These are phyloP conservation scores for Mycena albidolilacea DNA, from an alignment of 768 basidiomycete species.

Conservation along the genomic window DNA sequence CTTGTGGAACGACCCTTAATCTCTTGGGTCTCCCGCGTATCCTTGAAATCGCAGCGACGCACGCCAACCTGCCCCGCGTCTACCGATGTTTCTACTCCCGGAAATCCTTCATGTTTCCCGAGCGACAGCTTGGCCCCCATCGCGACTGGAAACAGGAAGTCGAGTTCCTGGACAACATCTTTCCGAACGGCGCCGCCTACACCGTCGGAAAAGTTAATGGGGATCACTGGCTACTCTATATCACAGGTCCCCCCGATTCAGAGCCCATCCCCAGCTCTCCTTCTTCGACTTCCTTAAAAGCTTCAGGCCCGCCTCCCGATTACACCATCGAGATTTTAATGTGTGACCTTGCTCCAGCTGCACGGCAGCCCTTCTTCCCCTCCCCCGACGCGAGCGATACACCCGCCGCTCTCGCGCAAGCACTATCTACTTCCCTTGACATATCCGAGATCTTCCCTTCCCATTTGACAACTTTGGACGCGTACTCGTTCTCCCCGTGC, in stretches of 20 bases:
- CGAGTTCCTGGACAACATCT: constrained; percentile 90
- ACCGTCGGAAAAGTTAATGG: constrained; percentile 98
- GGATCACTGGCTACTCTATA: constrained; percentile 98
- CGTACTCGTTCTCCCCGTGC: constrained; percentile 95
- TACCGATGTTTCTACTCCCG: constrained; percentile 97
- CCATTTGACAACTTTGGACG: constrained; percentile 87
- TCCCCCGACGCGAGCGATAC: constrained; percentile 48
- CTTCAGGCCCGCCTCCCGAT: constrained; percentile 66
- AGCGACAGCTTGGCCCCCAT: constrained; percentile 94
- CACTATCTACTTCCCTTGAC: constrained; percentile 79
- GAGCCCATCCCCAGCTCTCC: constrained; percentile 36
- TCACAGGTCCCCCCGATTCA: constrained; percentile 72
- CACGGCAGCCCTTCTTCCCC: constrained; percentile 85
- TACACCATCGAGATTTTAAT: constrained; percentile 99
- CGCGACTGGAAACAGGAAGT: constrained; percentile 95
- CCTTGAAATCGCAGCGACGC: constrained; percentile 87
- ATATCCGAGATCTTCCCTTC: constrained; percentile 88
- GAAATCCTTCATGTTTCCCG: constrained; percentile 99
- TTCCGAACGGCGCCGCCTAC: constrained; percentile 92
- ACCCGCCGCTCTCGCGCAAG: constrained; percentile 69
- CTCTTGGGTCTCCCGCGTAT: constrained; percentile 95
- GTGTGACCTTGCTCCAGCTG: constrained; percentile 86
- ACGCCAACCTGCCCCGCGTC: constrained; percentile 78
- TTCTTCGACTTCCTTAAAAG: constrained; percentile 35
- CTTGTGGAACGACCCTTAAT: constrained; percentile 98